These are phyloP conservation scores for Eimeria acervulina DNA, from an alignment of 169 alveolate species.

Conservation along the genomic window DNA sequence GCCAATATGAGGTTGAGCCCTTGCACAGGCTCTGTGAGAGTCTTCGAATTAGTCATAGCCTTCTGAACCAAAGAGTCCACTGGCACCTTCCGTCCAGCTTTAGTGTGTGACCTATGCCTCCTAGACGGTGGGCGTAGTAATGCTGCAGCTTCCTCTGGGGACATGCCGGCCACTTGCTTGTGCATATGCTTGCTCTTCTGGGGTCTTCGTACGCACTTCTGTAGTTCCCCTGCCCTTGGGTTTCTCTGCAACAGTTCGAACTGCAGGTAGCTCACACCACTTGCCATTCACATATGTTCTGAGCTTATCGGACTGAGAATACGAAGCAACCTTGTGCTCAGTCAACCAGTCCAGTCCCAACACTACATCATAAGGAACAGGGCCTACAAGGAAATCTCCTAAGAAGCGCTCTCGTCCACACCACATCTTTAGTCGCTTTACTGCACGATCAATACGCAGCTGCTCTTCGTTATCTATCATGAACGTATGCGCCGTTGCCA, in stretches of 20 bases:
- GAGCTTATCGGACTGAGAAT: not conserved
- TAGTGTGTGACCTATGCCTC: not conserved
- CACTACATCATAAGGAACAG: not conserved
- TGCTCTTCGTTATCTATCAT: not conserved
- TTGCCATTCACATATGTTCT: not conserved
- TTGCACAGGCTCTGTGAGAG: not conserved
- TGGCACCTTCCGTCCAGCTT: not conserved
- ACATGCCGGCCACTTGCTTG: not conserved
- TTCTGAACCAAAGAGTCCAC: not conserved
- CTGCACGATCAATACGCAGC: not conserved
- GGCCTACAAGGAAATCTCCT: not conserved
- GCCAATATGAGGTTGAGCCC: not conserved
- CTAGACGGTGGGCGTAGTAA: conserved; percentile 11
- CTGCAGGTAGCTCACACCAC: not conserved
- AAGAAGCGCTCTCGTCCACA: not conserved
- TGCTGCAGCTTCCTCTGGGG: not conserved
- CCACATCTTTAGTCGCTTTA: not conserved
- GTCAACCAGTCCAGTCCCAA: not conserved
- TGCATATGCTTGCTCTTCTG: not conserved
- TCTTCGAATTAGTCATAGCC: not conserved
- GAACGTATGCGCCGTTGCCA: not conserved
- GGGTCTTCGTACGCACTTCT: not conserved
- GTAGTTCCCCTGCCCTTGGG: not conserved
- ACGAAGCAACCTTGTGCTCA: not conserved
- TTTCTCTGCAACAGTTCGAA: not conserved